Evolutionary conservation across 805 yeast species (phyloP), one percentile per base, ranked within the genome.

Genomic region (Phaffomyces opuntiae): DNA sequence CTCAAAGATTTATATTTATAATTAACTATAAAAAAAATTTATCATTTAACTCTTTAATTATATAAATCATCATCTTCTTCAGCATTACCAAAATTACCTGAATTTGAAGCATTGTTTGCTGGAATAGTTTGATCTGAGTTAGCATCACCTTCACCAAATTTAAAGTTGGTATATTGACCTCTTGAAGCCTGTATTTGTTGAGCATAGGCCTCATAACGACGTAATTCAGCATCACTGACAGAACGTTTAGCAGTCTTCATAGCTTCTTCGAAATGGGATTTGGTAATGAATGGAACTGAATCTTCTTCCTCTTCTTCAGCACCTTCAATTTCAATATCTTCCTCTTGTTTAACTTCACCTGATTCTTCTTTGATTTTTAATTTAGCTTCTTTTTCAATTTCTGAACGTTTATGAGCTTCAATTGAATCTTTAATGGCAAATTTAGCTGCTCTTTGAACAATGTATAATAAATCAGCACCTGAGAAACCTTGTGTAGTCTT

Each of bases 181-280:
- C 99, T 87, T 1, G 96, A 86, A 47, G 96, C 87, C 67, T 84
- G 95, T 67, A 93, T 75, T 70, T 91, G 96, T 69, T 91, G 96
- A 43, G 96, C 95, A 62, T 91, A 93, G 8, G 98, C 95, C 73
- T 93, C 99, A 67, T 93, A 93, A 70, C 99, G 90, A 71, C 99
- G 93, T 62, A 93, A 77, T 70, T 93, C 99, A 35, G 96, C 87
- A 62, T 95, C 98, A 36, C 95, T 83, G 41, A 93, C 99, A 46
- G 97, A 90, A 60, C 98, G 86, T 69, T 89, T 85, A 44, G 99
- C 99, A 1, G 98, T 89, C 81, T 91, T 90, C 99, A 93, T 93
- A 40, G 99, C 99, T 74, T 93, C 98, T 69, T 93, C 96, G 60
- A 93, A 89, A 67, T 93, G 99, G 43, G 83, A 83, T 63, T 84